Conservation (phyloP, 2,329 filamentous ascomycete genomes). For the Aspergillus novofumigatus region DNA sequence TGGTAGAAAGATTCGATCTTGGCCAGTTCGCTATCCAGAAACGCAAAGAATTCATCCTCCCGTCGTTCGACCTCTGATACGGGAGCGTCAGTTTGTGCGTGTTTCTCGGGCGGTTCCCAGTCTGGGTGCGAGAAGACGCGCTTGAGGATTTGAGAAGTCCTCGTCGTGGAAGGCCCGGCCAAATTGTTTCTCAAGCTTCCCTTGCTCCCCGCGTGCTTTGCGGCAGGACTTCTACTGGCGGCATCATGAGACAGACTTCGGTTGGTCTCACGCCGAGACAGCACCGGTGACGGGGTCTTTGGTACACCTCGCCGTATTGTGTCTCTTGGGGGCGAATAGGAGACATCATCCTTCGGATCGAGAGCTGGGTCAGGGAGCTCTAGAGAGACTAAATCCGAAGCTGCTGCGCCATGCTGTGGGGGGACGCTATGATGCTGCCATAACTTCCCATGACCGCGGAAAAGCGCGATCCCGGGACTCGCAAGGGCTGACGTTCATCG, state of each 20-base stretch:
- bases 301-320: constrained; percentile 13
- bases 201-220: constrained; percentile 6
- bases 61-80: constrained; percentile 62
- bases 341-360: constrained; percentile 35
- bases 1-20: constrained; percentile 92
- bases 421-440: constrained; percentile 62
- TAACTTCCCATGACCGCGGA: constrained; percentile 48
- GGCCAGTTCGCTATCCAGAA: constrained; percentile 76
- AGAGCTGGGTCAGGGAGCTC: constrained; percentile 61
- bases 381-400: constrained; percentile 47
- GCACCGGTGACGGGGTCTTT: constrained; percentile 23
- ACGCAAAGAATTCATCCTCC: constrained; percentile 81
- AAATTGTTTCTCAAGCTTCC: constrained; percentile 20
- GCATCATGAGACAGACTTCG: constrained; percentile 4
- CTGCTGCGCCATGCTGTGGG: constrained; percentile 29
- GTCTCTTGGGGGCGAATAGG: constrained; percentile 12
- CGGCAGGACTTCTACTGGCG: constrained; percentile 6
- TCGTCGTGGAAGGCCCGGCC: constrained; percentile 21
- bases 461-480: constrained; percentile 31
- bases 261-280: constrained; percentile 16
- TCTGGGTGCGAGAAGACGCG: constrained; percentile 38
- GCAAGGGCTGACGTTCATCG: constrained; percentile 35
- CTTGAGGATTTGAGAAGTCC: constrained; percentile 30
- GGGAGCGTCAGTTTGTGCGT: constrained; percentile 52
- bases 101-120: constrained; percentile 39